These are phyloP conservation scores for Monosporascus sp. DNA, from an alignment of 2,329 filamentous ascomycete genomes.

Conservation along the genomic window DNA sequence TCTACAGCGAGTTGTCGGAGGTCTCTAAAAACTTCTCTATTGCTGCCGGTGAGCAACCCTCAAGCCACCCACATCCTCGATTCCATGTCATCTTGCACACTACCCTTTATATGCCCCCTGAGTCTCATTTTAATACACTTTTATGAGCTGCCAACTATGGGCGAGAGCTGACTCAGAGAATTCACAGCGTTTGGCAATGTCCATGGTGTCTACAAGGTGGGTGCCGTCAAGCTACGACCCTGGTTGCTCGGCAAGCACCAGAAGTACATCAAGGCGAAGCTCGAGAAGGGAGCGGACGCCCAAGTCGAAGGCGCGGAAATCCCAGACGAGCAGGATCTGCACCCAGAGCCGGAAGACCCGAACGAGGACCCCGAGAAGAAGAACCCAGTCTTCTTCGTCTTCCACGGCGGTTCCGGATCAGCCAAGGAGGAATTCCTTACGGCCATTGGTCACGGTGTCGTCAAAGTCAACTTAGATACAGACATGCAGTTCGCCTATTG, in stretches of 20 bases:
- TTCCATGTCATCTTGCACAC: neutral
- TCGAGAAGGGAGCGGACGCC: conserved; percentile 25
- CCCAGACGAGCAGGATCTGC: neutral
- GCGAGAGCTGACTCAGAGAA: neutral
- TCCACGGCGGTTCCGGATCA: conserved; percentile 96
- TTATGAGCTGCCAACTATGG: neutral
- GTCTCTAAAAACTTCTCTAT: conserved; percentile 98
- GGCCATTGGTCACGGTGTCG: conserved; percentile 87
- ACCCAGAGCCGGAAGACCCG: neutral
- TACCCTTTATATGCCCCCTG: too few species aligned
- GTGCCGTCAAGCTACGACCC: conserved; percentile 94
- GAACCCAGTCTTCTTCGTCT: conserved; percentile 98
- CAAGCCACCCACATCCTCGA: too few species aligned
- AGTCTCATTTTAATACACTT: too few species aligned
- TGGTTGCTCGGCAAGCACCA: conserved; percentile 97
- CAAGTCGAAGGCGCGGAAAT: neutral
- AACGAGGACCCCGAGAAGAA: conserved; percentile 51
- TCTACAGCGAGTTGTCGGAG: conserved; percentile 77
- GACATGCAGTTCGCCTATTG: conserved; percentile 97
- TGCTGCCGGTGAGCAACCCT: conserved; percentile 59
- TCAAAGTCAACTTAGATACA: conserved; percentile 99
- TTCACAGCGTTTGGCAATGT: conserved; percentile 76
- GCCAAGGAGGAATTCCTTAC: conserved; percentile 84
- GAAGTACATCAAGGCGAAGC: conserved; percentile 79
- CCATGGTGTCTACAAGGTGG: conserved; percentile 97